Percentiles rank a stretch among this genome's conserved stretches.
Conservation (phyloP, 164 flowering plant genomes). For the Warburgia ugandensis region DNA sequence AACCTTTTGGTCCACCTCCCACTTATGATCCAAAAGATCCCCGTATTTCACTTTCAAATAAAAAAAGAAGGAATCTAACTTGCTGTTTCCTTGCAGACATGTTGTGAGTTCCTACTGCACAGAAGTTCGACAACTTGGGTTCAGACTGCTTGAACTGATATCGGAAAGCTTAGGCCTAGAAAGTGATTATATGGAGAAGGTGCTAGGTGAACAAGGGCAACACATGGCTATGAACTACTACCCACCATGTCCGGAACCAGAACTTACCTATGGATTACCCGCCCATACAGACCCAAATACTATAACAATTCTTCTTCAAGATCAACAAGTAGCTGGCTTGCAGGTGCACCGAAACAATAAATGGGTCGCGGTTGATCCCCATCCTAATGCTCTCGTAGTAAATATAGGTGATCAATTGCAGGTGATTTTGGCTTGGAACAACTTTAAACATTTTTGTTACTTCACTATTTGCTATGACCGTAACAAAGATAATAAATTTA, state of each 20-base stretch:
- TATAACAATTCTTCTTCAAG: slow-evolving; percentile 48
- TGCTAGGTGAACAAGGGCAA: slow-evolving; percentile 73
- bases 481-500: no score
- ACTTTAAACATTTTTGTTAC: no score
- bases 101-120: slow-evolving; percentile 38
- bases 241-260: slow-evolving; percentile 15
- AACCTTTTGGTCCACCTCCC: no score
- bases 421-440: no score
- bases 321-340: slow-evolving; percentile 49
- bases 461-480: no score
- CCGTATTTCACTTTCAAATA: no score
- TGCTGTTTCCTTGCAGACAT: no score
- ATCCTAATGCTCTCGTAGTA: slow-evolving; percentile 58
- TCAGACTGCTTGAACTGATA: slow-evolving; percentile 43
- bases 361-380: slow-evolving; percentile 65
- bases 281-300: slow-evolving; percentile 14
- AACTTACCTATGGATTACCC: slow-evolving; percentile 10
- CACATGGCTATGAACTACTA: slow-evolving; percentile 32
- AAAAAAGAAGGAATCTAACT: no score
- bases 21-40: no score
- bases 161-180: slow-evolving; percentile 78
- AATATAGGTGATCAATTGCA: slow-evolving; percentile 84
- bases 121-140: slow-evolving; percentile 54
- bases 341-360: slow-evolving; percentile 58
- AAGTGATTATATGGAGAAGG: slow-evolving; percentile 34